Evolutionary conservation across 805 yeast genomes (phyloP).

Genomic region (Ogataea nakhonphanomensis): DNA sequence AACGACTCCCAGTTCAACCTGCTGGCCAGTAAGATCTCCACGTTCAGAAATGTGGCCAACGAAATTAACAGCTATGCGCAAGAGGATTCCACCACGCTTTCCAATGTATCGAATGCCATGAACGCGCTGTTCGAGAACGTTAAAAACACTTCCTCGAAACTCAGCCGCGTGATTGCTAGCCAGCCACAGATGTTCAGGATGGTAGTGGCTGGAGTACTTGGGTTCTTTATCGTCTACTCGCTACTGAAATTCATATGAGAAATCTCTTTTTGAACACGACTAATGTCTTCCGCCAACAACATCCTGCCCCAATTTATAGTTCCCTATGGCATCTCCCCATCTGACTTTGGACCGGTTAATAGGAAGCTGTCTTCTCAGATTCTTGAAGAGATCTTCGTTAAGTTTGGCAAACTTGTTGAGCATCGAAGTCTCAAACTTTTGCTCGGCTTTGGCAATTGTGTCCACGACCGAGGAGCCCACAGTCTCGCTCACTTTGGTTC

Average conservation of each 20-base stretch:
- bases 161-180: constrained; percentile 52
- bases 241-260: constrained; percentile 43
- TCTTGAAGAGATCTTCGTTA: constrained; percentile 80
- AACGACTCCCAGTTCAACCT: constrained; percentile 62
- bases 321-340: constrained; percentile 94
- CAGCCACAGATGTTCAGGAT: constrained; percentile 60
- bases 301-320: constrained; percentile 81
- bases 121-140: constrained; percentile 45
- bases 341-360: constrained; percentile 86
- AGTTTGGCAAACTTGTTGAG: constrained; percentile 62
- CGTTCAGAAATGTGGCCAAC: constrained; percentile 60
- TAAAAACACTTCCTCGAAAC: constrained; percentile 47
- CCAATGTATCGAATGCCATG: constrained; percentile 48
- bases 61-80: constrained; percentile 66
- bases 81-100: constrained; percentile 44
- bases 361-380: constrained; percentile 85
- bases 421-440: constrained; percentile 53
- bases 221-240: constrained; percentile 56
- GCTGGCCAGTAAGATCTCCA: constrained; percentile 61
- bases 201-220: constrained; percentile 52
- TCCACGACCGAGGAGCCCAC: constrained; percentile 34
- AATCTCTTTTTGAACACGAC: neutral
- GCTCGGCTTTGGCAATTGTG: constrained; percentile 55
- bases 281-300: constrained; percentile 47
- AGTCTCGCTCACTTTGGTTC: constrained; percentile 33